A percentile compares a stretch with the other conserved stretches of the same genome.
Conservation (phyloP, 2,329 filamentous ascomycete species). For the Aspergillus aculeatinus region DNA sequence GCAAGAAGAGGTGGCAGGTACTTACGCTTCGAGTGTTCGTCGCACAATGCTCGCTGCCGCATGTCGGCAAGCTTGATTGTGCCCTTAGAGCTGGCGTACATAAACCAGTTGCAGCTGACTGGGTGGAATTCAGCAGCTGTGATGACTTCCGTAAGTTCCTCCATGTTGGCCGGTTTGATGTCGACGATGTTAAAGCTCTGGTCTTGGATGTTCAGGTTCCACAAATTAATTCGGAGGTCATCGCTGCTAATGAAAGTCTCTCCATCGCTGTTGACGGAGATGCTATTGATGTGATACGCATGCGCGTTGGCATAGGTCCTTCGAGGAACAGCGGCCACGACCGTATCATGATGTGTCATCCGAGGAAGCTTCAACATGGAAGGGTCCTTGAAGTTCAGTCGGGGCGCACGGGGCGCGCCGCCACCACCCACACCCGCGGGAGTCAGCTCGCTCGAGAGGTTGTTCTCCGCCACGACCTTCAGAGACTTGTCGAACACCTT, state of each 20-base stretch:
- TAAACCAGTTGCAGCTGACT: conserved; percentile 98
- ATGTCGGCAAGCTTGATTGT: conserved; percentile 99
- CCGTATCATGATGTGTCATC: conserved; percentile 96
- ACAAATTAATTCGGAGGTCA: conserved; percentile 94
- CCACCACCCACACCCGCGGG: conserved; percentile 70
- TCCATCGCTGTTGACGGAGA: conserved; percentile 99
- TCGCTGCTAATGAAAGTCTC: conserved; percentile 99
- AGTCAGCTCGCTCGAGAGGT: conserved; percentile 90
- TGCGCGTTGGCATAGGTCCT: conserved; percentile 98
- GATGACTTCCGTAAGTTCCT: conserved; percentile 97
- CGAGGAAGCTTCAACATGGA: conserved; percentile 88
- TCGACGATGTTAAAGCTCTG: conserved; percentile 99
- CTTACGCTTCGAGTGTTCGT: conserved; percentile 92
- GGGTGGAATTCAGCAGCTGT: conserved; percentile 98
- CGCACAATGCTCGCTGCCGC: conserved; percentile 93
- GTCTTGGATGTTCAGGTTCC: conserved; percentile 99
- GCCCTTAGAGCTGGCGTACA: conserved; percentile 99
- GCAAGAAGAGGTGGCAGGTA: conserved; percentile 19
- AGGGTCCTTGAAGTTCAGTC: conserved; percentile 73
- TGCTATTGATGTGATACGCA: conserved; percentile 99
- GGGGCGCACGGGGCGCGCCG: conserved; percentile 70
- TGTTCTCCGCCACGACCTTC: conserved; percentile 98
- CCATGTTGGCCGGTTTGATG: conserved; percentile 99
- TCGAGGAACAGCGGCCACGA: conserved; percentile 92
- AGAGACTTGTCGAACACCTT: conserved; percentile 99